Conservation (phyloP, 768 basidiomycete genomes). For the Kwoniella pini region DNA sequence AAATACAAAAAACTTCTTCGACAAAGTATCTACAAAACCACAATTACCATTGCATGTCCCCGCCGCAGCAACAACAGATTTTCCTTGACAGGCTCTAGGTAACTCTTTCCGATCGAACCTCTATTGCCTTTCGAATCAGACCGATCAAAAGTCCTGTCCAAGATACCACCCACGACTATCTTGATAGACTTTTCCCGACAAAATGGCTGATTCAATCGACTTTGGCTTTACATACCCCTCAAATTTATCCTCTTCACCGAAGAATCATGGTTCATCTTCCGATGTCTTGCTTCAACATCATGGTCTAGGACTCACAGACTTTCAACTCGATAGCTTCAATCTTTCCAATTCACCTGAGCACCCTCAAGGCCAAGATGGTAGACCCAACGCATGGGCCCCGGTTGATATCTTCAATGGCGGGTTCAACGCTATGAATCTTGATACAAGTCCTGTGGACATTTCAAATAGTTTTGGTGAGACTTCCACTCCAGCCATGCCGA, state of each 20-base stretch:
- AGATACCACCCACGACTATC: too few relatives aligned
- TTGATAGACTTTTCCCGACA: neutral
- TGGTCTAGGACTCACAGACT: neutral
- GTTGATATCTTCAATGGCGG: conserved; percentile 5
- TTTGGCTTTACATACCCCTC: neutral
- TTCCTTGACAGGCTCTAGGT: conserved; percentile 9
- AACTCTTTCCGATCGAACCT: neutral
- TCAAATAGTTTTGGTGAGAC: conserved; percentile 6
- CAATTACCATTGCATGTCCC: neutral
- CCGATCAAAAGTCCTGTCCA: too few relatives aligned
- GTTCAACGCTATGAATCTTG: conserved; percentile 3
- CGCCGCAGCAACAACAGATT: too few relatives aligned
- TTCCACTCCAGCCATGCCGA: neutral
- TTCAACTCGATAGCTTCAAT: conserved; percentile 7
- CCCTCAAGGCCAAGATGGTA: neutral
- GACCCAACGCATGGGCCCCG: neutral
- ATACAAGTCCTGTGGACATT: conserved; percentile 2
- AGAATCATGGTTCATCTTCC: neutral
- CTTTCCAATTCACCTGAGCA: conserved; percentile 9
- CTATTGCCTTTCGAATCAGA: neutral
- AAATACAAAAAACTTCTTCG: conserved; percentile 4
- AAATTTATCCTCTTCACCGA: neutral
- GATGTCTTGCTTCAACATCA: neutral
- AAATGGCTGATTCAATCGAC: neutral
- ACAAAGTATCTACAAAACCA: neutral